Percentiles rank a stretch among this genome's conserved stretches.
Conservation (phyloP, 495 filamentous ascomycete genomes). For the Aspergillus haitiensis region DNA sequence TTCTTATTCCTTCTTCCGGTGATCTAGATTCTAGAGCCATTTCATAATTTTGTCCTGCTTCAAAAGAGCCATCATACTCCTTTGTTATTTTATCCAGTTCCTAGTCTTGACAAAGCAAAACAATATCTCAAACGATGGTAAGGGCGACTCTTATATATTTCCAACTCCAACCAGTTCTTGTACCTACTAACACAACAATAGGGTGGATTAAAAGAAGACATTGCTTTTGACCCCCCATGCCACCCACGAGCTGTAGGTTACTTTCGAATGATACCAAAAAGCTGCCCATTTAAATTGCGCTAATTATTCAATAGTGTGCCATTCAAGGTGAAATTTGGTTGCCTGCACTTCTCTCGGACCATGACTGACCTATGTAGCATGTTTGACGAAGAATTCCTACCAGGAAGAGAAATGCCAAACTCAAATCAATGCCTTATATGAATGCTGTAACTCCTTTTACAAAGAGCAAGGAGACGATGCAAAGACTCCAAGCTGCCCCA, state of each 20-base stretch:
- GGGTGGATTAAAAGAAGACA: constrained; percentile 64
- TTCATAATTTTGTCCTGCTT: too few relatives aligned
- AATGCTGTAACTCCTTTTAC: constrained; percentile 93
- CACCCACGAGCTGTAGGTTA: constrained; percentile 80
- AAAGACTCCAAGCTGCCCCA: constrained; percentile 80
- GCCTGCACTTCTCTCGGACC: neutral
- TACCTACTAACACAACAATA: constrained; percentile 22
- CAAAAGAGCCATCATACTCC: neutral
- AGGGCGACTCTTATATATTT: constrained; percentile 1
- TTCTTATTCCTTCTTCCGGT: neutral
- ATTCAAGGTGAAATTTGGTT: constrained; percentile 69
- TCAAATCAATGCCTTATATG: constrained; percentile 88
- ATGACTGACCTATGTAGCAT: constrained; percentile 55
- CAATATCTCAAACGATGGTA: too few relatives aligned
- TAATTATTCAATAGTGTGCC: constrained; percentile 61
- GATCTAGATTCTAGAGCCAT: too few relatives aligned
- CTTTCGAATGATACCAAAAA: neutral
- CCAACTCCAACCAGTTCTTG: neutral
- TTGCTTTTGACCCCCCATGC: constrained; percentile 76
- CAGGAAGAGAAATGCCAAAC: constrained; percentile 80
- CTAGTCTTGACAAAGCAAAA: too few relatives aligned
- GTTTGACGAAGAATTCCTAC: constrained; percentile 80
- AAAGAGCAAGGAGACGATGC: constrained; percentile 73
- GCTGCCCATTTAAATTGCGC: constrained; percentile 6
- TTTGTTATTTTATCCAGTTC: neutral